phyloP scores from a whole-genome alignment of 352 stramenopile species.

The Phytophthora multivora region DNA sequence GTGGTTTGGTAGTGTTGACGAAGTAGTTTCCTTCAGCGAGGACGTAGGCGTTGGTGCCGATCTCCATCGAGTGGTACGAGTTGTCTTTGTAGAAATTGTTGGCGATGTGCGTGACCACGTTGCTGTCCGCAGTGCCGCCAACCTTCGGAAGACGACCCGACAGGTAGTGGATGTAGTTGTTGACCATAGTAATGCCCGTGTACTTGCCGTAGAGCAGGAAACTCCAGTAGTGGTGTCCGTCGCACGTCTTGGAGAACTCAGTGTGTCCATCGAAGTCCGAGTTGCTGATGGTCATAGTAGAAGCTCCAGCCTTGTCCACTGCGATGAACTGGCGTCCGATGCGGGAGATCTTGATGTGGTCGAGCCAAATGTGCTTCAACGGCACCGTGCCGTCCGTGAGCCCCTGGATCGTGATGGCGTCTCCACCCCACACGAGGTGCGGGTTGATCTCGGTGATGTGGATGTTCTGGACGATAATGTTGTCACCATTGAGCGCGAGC shows the following conservation, averaged over 20 bases:
- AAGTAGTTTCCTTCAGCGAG: constrained; percentile 16
- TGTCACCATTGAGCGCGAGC: constrained; percentile 30
- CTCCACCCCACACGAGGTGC: constrained; percentile 24
- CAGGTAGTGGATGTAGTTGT: constrained; percentile 16
- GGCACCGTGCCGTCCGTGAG: constrained; percentile 10
- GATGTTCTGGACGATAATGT: constrained; percentile 52
- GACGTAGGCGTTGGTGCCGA: constrained; percentile 9
- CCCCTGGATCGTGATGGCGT: constrained; percentile 23
- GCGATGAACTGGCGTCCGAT: constrained; percentile 11
- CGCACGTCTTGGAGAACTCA: constrained; percentile 5
- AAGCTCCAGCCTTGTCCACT: constrained; percentile 5
- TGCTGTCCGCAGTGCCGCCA: background rate
- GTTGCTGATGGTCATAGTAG: constrained; percentile 5
- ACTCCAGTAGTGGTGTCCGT: constrained; percentile 41
- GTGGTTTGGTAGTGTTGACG: constrained; percentile 8
- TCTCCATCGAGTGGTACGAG: constrained; percentile 10
- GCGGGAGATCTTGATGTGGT: constrained; percentile 25
- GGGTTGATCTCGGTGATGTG: constrained; percentile 43
- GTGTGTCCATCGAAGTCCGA: constrained; percentile 15
- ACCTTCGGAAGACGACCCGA: constrained; percentile 5
- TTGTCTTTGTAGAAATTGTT: constrained; percentile 13
- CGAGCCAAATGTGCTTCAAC: constrained; percentile 40
- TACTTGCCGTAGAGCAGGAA: constrained; percentile 18
- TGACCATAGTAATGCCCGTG: constrained; percentile 6
- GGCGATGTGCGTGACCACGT: background rate